phyloP scores from a whole-genome alignment of 2,329 filamentous ascomycete genomes.

The Tolypocladium ovalisporum region DNA sequence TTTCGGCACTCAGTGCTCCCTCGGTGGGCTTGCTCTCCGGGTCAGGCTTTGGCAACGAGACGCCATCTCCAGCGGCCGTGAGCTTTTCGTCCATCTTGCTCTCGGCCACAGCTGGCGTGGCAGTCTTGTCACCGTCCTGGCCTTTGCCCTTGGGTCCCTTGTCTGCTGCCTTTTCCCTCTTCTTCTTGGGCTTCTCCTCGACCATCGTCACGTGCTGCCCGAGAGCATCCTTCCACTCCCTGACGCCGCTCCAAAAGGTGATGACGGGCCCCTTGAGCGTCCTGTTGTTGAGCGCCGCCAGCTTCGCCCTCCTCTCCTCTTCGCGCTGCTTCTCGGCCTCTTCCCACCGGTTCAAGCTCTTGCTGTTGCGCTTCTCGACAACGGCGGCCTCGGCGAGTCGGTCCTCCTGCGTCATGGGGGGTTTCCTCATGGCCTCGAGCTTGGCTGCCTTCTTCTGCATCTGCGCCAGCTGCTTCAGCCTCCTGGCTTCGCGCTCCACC shows the following conservation, averaged over 20 bases:
- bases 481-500: slow-evolving; percentile 58
- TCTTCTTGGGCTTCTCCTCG: slow-evolving; percentile 52
- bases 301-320: slow-evolving; percentile 68
- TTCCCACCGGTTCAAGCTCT: slow-evolving; percentile 89
- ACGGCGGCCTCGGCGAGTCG: slow-evolving; percentile 70
- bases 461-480: slow-evolving; percentile 57
- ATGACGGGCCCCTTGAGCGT: slow-evolving; percentile 82
- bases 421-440: slow-evolving; percentile 64
- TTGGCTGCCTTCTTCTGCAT: slow-evolving; percentile 61
- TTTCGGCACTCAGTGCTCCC: not conserved
- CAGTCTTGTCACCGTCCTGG: slow-evolving; percentile 12
- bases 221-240: slow-evolving; percentile 67
- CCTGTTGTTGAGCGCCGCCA: slow-evolving; percentile 80
- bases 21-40: not conserved
- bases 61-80: not conserved
- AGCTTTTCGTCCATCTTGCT: slow-evolving; percentile 4
- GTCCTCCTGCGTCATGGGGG: slow-evolving; percentile 78
- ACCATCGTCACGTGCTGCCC: slow-evolving; percentile 54
- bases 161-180: slow-evolving; percentile 29
- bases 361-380: slow-evolving; percentile 78
- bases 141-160: slow-evolving; percentile 20
- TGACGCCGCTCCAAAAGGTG: slow-evolving; percentile 87
- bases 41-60: not conserved
- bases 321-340: slow-evolving; percentile 82
- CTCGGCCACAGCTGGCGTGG: slow-evolving; percentile 5